Conservation (phyloP, 75 land plant genomes). For the Cupressus sempervirens region DNA sequence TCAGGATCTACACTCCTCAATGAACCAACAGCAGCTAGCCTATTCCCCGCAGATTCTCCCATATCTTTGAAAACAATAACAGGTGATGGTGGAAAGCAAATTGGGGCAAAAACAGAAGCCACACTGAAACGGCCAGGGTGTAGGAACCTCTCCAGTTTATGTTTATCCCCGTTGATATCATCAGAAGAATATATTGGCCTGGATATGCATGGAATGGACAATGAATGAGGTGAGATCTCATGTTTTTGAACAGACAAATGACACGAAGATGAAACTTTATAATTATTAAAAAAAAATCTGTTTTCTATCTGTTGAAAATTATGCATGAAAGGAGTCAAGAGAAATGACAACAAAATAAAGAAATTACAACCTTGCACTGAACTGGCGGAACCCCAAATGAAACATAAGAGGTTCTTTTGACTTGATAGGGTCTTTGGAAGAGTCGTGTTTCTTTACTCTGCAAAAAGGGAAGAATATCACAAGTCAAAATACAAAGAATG, state of each 20-base stretch:
- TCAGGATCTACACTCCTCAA: constrained; percentile 73
- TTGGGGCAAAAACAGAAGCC: constrained; percentile 86
- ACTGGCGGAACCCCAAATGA: constrained; percentile 90
- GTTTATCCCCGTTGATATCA: constrained; percentile 80
- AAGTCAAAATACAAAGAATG: neutral
- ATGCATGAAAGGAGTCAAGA: neutral
- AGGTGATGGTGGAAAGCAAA: constrained; percentile 73
- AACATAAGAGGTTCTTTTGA: constrained; percentile 75
- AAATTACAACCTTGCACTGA: constrained; percentile 57
- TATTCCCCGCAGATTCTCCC: constrained; percentile 23
- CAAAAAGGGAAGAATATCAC: constrained; percentile 18
- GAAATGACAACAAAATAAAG: neutral
- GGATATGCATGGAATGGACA: constrained; percentile 13
- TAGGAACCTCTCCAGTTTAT: constrained; percentile 94
- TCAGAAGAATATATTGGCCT: constrained; percentile 95
- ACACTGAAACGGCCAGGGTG: constrained; percentile 83
- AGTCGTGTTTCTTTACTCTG: constrained; percentile 88
- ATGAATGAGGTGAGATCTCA: neutral
- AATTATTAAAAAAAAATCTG: neutral
- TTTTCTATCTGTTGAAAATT: neutral
- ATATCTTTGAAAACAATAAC: constrained; percentile 55
- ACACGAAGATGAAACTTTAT: neutral
- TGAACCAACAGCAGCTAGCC: constrained; percentile 73
- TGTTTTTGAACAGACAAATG: neutral
- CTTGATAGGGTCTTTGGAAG: constrained; percentile 71